Evolutionary conservation across 108 stramenopile species (phyloP).

Genomic region (Nannochloropsis gaditana): DNA sequence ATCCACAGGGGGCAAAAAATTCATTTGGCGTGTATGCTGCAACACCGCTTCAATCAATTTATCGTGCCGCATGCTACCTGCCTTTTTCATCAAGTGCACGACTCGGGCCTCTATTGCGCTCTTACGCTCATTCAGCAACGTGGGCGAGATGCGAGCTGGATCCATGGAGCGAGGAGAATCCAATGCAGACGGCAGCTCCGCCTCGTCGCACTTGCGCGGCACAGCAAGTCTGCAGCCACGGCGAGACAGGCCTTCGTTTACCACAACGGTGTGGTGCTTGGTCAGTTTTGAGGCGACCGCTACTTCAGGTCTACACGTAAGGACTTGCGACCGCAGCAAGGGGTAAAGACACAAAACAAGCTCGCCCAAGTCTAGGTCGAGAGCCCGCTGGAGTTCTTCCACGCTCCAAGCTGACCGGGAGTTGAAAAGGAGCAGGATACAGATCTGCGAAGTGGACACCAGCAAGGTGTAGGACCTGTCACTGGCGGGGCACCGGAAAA

Average conservation of each 20-base stretch:
- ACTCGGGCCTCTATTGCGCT: background rate
- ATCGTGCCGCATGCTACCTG: background rate
- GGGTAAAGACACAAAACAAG: slow-evolving; percentile 16
- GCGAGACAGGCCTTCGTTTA: background rate
- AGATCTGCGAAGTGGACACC: slow-evolving; percentile 41
- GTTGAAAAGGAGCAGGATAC: slow-evolving; percentile 32
- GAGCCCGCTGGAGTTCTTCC: background rate
- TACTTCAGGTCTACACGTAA: background rate
- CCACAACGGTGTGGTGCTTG: background rate
- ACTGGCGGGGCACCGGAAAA: slow-evolving; percentile 30
- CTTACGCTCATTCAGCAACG: background rate
- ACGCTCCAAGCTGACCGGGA: background rate
- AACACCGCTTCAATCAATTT: background rate
- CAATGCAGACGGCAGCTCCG: background rate
- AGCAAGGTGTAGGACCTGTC: slow-evolving; percentile 27
- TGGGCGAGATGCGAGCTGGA: background rate
- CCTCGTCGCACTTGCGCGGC: background rate
- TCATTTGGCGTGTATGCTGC: slow-evolving; percentile 10
- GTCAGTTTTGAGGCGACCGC: background rate
- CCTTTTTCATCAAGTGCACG: background rate
- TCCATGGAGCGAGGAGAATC: slow-evolving; percentile 15
- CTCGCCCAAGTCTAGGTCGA: slow-evolving; percentile 5
- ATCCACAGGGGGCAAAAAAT: slow-evolving; percentile 1
- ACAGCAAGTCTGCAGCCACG: background rate
- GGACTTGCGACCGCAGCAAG: background rate